These are phyloP conservation scores for Fusarium acutatum DNA, from an alignment of 2,329 filamentous ascomycete genomes.

Conservation along the genomic window DNA sequence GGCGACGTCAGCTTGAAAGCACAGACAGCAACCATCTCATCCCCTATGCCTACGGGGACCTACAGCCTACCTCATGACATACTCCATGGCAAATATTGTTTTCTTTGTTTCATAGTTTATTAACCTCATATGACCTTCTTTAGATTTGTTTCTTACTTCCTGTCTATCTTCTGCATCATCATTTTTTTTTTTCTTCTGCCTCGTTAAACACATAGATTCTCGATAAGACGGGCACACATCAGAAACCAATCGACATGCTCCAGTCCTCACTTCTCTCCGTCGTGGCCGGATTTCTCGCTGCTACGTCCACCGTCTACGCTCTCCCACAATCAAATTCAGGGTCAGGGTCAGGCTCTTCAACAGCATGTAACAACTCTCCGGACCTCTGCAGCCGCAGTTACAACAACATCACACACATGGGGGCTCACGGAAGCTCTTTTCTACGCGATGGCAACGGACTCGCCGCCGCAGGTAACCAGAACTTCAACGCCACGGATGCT, in stretches of 20 bases:
- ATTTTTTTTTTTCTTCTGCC: background rate
- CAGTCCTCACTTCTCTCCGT: conserved; percentile 35
- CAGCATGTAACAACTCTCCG: conserved; percentile 83
- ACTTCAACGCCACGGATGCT: conserved; percentile 74
- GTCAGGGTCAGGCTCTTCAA: conserved; percentile 34
- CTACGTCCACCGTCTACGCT: conserved; percentile 35
- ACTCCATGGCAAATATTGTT: background rate
- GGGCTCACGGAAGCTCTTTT: conserved; percentile 79
- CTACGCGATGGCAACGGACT: conserved; percentile 69
- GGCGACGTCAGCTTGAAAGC: conserved; percentile 40
- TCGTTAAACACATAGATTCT: background rate
- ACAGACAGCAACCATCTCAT: conserved; percentile 25
- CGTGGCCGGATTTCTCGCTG: conserved; percentile 31
- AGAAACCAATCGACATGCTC: conserved; percentile 27
- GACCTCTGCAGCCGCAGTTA: conserved; percentile 75
- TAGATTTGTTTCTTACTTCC: conserved; percentile 2
- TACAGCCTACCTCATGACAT: background rate
- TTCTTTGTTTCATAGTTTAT: conserved; percentile 27
- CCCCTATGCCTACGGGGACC: background rate
- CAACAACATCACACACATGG: conserved; percentile 80
- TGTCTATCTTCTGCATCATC: background rate
- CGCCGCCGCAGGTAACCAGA: conserved; percentile 76
- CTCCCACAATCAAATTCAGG: conserved; percentile 36
- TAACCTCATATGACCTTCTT: conserved; percentile 3
- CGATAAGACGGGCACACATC: background rate